Evolutionary conservation across 805 yeast genomes (phyloP).

Genomic region (Candida gorgasii): DNA sequence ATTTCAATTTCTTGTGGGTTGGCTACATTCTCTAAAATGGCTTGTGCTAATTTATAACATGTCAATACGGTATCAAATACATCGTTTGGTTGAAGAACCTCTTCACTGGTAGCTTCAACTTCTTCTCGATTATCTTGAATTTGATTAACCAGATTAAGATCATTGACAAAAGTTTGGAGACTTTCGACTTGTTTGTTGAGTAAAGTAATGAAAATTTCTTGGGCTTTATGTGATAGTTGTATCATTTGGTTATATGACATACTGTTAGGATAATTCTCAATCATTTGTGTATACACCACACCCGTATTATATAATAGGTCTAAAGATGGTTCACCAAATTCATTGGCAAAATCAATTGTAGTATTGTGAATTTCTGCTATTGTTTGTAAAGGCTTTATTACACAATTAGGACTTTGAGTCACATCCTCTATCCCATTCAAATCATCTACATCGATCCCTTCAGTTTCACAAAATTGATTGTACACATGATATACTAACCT

Average conservation of each 20-base stretch:
- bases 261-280: slow-evolving; percentile 29
- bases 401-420: slow-evolving; percentile 16
- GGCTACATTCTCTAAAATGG: slow-evolving; percentile 30
- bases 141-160: not conserved
- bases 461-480: slow-evolving; percentile 48
- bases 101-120: slow-evolving; percentile 16
- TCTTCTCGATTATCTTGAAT: slow-evolving; percentile 10
- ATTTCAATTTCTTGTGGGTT: slow-evolving; percentile 10
- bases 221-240: slow-evolving; percentile 1
- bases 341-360: slow-evolving; percentile 24
- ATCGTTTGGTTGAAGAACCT: slow-evolving; percentile 36
- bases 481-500: slow-evolving; percentile 62
- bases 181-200: slow-evolving; percentile 26
- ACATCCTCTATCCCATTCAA: slow-evolving; percentile 37
- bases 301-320: slow-evolving; percentile 51
- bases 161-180: slow-evolving; percentile 25
- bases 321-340: slow-evolving; percentile 23
- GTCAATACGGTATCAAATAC: slow-evolving; percentile 34
- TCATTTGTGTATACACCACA: slow-evolving; percentile 46
- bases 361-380: slow-evolving; percentile 42
- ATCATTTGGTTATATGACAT: slow-evolving; percentile 2
- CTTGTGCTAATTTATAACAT: slow-evolving; percentile 28
- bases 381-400: slow-evolving; percentile 38
- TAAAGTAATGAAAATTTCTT: slow-evolving; percentile 14
- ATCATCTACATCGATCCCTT: slow-evolving; percentile 39